A percentile compares a stretch with the other conserved stretches of the same genome.
Evolutionary conservation across 1,284 basidiomycete genomes (phyloP).

Genomic region (Pyrrhoderma lamaoense): DNA sequence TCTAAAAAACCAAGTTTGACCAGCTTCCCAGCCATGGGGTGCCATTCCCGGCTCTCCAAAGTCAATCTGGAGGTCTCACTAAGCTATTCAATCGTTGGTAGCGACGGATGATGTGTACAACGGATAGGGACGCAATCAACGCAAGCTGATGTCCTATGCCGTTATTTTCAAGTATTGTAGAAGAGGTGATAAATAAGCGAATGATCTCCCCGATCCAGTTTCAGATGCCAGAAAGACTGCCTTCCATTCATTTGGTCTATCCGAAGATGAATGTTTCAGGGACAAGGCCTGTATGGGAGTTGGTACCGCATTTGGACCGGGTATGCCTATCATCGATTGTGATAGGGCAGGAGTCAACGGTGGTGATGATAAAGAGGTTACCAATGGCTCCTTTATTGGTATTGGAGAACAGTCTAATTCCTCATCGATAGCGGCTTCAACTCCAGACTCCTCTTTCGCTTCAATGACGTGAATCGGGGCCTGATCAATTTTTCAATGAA

Average conservation of each 20-base stretch:
- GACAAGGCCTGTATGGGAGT: constrained; percentile 73
- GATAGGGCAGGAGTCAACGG: constrained; percentile 60
- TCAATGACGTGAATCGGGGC: background rate
- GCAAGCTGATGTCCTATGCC: constrained; percentile 35
- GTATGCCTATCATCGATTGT: constrained; percentile 43
- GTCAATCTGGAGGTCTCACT: constrained; percentile 67
- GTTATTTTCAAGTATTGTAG: constrained; percentile 68
- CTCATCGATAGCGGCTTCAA: constrained; percentile 29
- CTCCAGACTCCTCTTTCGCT: constrained; percentile 12
- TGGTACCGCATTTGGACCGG: constrained; percentile 49
- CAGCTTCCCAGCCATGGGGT: constrained; percentile 93
- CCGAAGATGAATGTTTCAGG: constrained; percentile 47
- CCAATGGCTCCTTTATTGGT: constrained; percentile 18
- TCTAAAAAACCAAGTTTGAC: background rate
- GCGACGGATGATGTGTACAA: constrained; percentile 58
- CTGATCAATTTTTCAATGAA: no score
- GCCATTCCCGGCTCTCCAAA: constrained; percentile 83
- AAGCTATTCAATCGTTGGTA: constrained; percentile 61
- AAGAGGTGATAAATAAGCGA: constrained; percentile 82
- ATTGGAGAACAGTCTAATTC: constrained; percentile 34
- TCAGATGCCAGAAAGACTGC: constrained; percentile 75
- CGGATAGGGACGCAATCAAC: constrained; percentile 60
- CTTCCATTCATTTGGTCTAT: constrained; percentile 31
- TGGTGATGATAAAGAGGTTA: constrained; percentile 49
- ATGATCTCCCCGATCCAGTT: constrained; percentile 84